Percentiles rank a stretch among this genome's conserved stretches.
phyloP scores from a whole-genome alignment of 371 early-diverging fungal species.

The Syncephalastrum sp. region DNA sequence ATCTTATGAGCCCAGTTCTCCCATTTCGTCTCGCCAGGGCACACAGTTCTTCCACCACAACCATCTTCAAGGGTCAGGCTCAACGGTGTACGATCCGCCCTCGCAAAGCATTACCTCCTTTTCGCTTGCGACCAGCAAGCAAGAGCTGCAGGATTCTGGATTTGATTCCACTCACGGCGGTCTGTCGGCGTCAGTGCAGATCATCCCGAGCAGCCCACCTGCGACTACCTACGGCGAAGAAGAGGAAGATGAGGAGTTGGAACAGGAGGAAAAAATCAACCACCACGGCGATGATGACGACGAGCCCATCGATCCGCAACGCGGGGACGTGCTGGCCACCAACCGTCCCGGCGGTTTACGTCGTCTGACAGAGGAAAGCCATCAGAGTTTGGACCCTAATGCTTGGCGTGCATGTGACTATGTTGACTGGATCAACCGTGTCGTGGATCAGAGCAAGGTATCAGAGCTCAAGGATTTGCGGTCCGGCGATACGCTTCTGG shows the following conservation, averaged over 20 bases:
- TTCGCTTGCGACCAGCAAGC: neutral
- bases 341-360: neutral
- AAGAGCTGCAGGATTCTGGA: slow-evolving; percentile 4
- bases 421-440: slow-evolving; percentile 55
- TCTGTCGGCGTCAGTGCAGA: neutral
- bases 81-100: neutral
- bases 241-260: slow-evolving; percentile 7
- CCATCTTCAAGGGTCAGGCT: neutral
- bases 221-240: neutral
- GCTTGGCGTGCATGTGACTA: slow-evolving; percentile 35
- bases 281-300: slow-evolving; percentile 44
- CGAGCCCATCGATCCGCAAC: slow-evolving; percentile 47
- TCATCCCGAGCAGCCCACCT: slow-evolving; percentile 3
- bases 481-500: slow-evolving; percentile 49
- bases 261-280: slow-evolving; percentile 13
- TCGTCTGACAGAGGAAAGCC: slow-evolving; percentile 4
- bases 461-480: slow-evolving; percentile 34
- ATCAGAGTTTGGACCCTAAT: slow-evolving; percentile 1
- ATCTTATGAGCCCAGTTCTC: slow-evolving; percentile 10
- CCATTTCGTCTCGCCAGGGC: slow-evolving; percentile 16
- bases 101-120: too few relatives aligned
- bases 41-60: neutral
- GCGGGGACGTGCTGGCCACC: slow-evolving; percentile 17
- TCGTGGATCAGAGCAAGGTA: slow-evolving; percentile 27
- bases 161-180: neutral